Evolutionary conservation across 176 grass and related monocot genomes (phyloP), one percentile per base, ranked within the genome.

Genomic region (Guadua angustifolia): DNA sequence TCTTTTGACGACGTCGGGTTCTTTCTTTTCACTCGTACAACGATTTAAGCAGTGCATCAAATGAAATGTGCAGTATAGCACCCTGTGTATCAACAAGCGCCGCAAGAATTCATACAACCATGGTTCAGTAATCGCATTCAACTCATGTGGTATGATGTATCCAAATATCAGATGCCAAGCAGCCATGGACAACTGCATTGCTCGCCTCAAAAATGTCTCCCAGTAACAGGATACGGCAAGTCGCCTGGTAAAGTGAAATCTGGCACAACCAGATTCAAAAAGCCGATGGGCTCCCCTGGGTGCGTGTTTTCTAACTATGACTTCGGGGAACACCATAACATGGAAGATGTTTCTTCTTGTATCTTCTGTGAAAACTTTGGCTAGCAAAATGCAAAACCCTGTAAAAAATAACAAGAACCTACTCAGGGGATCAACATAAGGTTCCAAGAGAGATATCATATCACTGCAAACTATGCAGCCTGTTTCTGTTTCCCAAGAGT

Each of bases 341-440:
- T 15, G n/a, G 45, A 53, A 33, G 29, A 39, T 0, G 15, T 16
- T n/a, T 22, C 46, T 80, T 35, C 47, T 36, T 58, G 61, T 43
- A 25, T 50, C 22, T 84, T 77, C 62, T n/a, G 2, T 18, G 36
- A 5, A 39, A 50, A 21, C 11, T 56, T 59, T 63, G 52, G 72
- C 74, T 57, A 66, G 49, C 68, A 68, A 83, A 82, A 78, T 44
- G 38, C 9, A 12, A 14, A 5, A 53, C 5, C 74, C 86, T 88
- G 57, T 38, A 5, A 45, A 55, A 72, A 83, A 43, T 18, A 71
- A 40, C n/a, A 85, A 89, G 8, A 79, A 12, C 3, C 21, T 53
- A 74, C 5, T 89, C 44, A 74, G 62, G 19, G 40, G 18, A 25
- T 38, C 25, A 24, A 61, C 2, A 36, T 24, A 65, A 35, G n/a